Evolutionary conservation across 2,329 filamentous ascomycete species (phyloP).

Genomic region (Apiospora arundinis): DNA sequence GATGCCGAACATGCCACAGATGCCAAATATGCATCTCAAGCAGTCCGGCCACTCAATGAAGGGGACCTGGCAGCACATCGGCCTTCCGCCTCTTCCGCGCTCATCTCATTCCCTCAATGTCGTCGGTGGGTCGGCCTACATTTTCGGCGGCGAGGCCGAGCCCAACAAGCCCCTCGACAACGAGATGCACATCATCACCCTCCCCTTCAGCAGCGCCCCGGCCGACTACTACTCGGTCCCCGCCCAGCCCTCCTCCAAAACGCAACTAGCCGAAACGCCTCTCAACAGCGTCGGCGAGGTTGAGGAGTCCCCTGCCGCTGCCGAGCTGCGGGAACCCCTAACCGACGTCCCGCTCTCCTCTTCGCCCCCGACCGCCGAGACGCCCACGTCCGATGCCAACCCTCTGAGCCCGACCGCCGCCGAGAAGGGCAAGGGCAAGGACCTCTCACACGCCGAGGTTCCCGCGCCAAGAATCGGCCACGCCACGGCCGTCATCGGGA

Average conservation of each 20-base stretch:
- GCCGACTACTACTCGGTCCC: conserved; percentile 66
- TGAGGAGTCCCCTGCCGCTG: conserved; percentile 25
- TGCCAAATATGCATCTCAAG: conserved; percentile 32
- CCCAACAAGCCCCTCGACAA: conserved; percentile 75
- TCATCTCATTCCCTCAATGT: conserved; percentile 77
- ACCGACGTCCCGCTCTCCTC: conserved; percentile 50
- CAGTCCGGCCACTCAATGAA: conserved; percentile 43
- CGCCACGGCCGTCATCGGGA: conserved; percentile 70
- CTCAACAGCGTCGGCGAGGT: conserved; percentile 26
- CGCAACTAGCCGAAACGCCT: conserved; percentile 33
- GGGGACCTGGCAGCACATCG: conserved; percentile 67
- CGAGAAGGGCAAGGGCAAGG: conserved; percentile 50
- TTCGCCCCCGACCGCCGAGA: conserved; percentile 33
- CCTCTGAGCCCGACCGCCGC: conserved; percentile 9
- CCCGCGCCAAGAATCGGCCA: conserved; percentile 76
- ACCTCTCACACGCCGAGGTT: conserved; percentile 47
- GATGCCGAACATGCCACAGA: conserved; percentile 29
- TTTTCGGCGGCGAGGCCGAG: conserved; percentile 79
- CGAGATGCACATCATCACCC: conserved; percentile 69
- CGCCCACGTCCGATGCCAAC: conserved; percentile 24
- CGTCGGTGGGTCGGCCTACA: conserved; percentile 59
- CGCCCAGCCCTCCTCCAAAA: conserved; percentile 47
- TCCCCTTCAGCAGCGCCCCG: conserved; percentile 63
- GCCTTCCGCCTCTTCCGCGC: conserved; percentile 64
- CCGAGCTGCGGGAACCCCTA: conserved; percentile 41